Evolutionary conservation across 2,329 filamentous ascomycete genomes (phyloP).

Genomic region (Furcasterigmium sp.): DNA sequence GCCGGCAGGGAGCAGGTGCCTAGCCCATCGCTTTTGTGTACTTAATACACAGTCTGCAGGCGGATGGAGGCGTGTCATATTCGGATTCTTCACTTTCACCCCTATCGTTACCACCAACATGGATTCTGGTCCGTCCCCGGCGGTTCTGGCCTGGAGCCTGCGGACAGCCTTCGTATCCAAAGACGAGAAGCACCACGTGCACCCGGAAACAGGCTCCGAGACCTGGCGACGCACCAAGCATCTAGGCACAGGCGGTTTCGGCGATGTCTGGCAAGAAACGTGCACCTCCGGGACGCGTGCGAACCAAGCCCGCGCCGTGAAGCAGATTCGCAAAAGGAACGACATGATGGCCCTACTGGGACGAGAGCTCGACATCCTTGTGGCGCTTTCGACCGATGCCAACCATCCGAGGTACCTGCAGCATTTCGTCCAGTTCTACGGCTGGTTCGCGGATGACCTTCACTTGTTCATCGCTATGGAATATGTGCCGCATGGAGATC

Average conservation of each 20-base stretch:
- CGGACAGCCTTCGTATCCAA: too few relatives aligned
- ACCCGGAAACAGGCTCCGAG: too few relatives aligned
- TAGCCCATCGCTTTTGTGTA: too few relatives aligned
- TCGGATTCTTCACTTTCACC: too few relatives aligned
- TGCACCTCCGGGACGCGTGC: slow-evolving; percentile 2
- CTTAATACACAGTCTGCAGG: too few relatives aligned
- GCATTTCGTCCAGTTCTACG: slow-evolving; percentile 15
- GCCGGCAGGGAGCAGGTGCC: too few relatives aligned
- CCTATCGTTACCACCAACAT: too few relatives aligned
- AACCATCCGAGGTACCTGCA: slow-evolving; percentile 4
- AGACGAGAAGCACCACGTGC: too few relatives aligned
- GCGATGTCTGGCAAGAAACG: slow-evolving; percentile 12
- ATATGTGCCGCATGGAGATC: slow-evolving; percentile 15
- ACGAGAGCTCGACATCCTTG: slow-evolving; percentile 15
- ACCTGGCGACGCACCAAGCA: too few relatives aligned
- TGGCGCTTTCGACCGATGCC: slow-evolving; percentile 13
- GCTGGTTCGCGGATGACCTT: slow-evolving; percentile 14
- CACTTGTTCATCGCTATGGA: slow-evolving; percentile 18
- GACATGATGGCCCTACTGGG: slow-evolving; percentile 7
- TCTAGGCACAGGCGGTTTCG: background rate
- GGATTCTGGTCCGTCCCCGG: slow-evolving; percentile 1
- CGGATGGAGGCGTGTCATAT: too few relatives aligned
- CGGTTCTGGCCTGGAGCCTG: too few relatives aligned
- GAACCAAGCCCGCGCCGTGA: slow-evolving; percentile 12
- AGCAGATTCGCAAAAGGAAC: slow-evolving; percentile 9